A percentile compares a stretch with the other conserved stretches of the same genome.
phyloP scores from a whole-genome alignment of 2,329 filamentous ascomycete species.

The Sordariomycetes sp. region DNA sequence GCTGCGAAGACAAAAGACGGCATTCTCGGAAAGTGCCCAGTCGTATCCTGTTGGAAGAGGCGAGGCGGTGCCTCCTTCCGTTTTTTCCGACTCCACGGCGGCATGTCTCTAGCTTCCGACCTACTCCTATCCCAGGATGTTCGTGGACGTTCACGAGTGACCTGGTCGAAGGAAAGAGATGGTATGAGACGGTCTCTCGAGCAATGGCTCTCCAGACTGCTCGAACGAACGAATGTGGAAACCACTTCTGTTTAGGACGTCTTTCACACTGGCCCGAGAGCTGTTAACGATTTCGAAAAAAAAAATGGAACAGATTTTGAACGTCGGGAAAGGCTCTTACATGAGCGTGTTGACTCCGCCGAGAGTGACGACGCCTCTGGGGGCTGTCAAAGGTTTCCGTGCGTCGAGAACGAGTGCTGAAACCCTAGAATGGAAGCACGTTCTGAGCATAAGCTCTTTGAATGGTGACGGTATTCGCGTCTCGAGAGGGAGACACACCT shows the following conservation, averaged over 20 bases:
- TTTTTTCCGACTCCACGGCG: neutral
- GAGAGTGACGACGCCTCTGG: neutral
- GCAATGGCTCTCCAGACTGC: neutral
- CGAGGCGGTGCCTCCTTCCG: neutral
- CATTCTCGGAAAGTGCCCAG: neutral
- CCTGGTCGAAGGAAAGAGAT: neutral
- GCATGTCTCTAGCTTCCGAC: neutral
- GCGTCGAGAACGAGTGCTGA: neutral
- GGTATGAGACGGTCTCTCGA: neutral
- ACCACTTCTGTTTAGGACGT: no score
- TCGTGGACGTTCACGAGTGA: neutral
- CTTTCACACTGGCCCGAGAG: neutral
- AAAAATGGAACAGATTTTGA: neutral
- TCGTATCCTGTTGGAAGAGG: neutral
- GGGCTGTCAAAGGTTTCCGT: neutral
- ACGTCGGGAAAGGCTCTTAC: neutral
- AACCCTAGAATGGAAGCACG: neutral
- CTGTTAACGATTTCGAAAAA: neutral
- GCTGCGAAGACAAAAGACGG: neutral
- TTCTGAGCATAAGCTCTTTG: neutral
- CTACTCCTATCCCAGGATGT: neutral
- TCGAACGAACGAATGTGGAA: neutral
- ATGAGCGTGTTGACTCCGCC: neutral
- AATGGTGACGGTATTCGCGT: neutral
- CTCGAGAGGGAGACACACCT: neutral